Conservation (phyloP, 768 basidiomycete species). For the Mycena crocata region DNA sequence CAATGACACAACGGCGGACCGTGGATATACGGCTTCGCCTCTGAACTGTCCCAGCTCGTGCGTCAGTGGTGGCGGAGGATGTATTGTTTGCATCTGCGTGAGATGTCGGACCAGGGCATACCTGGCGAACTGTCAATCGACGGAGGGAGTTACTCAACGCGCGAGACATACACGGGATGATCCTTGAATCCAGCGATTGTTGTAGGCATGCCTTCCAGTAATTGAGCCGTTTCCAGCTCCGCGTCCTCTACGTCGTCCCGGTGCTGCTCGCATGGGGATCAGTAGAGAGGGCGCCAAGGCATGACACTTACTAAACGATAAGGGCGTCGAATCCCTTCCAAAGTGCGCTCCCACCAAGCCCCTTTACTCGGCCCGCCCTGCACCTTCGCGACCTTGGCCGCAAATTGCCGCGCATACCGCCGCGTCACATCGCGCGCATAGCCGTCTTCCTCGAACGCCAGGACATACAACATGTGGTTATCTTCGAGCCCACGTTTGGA, state of each 20-base stretch:
- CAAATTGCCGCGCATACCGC: conserved; percentile 86
- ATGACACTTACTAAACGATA: conserved; percentile 80
- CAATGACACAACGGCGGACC: conserved; percentile 84
- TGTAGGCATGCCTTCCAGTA: conserved; percentile 94
- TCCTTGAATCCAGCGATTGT: conserved; percentile 94
- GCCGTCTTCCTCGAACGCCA: conserved; percentile 95
- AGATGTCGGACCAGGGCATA: conserved; percentile 90
- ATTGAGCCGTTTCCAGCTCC: conserved; percentile 79
- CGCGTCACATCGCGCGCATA: conserved; percentile 92
- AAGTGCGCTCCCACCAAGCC: conserved; percentile 88
- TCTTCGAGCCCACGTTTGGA: conserved; percentile 54
- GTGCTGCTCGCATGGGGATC: conserved; percentile 62
- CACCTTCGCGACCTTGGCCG: conserved; percentile 82
- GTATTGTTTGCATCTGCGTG: conserved; percentile 86
- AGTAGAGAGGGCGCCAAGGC: conserved; percentile 29
- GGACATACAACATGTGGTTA: conserved; percentile 92
- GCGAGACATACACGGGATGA: conserved; percentile 81
- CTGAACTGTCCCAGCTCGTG: conserved; percentile 92
- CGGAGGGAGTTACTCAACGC: neutral
- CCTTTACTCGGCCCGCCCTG: conserved; percentile 73
- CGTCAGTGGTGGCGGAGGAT: conserved; percentile 70
- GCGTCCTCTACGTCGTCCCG: conserved; percentile 95
- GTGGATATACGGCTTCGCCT: conserved; percentile 92
- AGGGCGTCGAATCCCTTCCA: conserved; percentile 72
- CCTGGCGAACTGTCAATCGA: conserved; percentile 50